phyloP scores from a whole-genome alignment of 352 stramenopile genomes.

The Plasmopara halstedii region DNA sequence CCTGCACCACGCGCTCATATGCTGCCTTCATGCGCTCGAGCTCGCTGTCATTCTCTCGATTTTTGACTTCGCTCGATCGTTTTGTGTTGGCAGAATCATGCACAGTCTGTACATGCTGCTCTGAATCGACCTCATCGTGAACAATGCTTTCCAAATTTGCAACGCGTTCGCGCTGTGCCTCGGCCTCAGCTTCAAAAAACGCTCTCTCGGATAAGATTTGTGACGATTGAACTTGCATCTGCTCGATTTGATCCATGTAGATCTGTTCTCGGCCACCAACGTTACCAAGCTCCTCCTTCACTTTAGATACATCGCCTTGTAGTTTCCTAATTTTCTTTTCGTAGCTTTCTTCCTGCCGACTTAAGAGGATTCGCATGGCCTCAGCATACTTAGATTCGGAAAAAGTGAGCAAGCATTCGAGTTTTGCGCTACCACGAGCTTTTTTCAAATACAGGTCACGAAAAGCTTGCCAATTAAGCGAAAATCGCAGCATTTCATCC shows the following conservation, averaged over 20 bases:
- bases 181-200: constrained; percentile 49
- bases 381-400: constrained; percentile 76
- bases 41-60: constrained; percentile 51
- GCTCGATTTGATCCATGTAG: constrained; percentile 83
- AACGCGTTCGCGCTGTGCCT: constrained; percentile 65
- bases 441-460: constrained; percentile 66
- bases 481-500: constrained; percentile 76
- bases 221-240: constrained; percentile 70
- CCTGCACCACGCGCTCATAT: constrained; percentile 66
- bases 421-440: constrained; percentile 60
- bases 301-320: constrained; percentile 61
- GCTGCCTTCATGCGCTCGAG: constrained; percentile 54
- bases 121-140: constrained; percentile 45
- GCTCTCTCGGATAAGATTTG: constrained; percentile 73
- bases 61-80: constrained; percentile 45
- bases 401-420: constrained; percentile 68
- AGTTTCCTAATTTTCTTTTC: constrained; percentile 79
- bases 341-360: constrained; percentile 75
- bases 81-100: constrained; percentile 66
- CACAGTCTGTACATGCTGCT: constrained; percentile 72
- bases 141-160: constrained; percentile 57
- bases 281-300: constrained; percentile 78
- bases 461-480: constrained; percentile 60
- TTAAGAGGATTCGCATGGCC: constrained; percentile 76
- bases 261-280: constrained; percentile 74